Evolutionary conservation across 2,329 filamentous ascomycete species (phyloP).

Genomic region (Metarhizium rileyi): DNA sequence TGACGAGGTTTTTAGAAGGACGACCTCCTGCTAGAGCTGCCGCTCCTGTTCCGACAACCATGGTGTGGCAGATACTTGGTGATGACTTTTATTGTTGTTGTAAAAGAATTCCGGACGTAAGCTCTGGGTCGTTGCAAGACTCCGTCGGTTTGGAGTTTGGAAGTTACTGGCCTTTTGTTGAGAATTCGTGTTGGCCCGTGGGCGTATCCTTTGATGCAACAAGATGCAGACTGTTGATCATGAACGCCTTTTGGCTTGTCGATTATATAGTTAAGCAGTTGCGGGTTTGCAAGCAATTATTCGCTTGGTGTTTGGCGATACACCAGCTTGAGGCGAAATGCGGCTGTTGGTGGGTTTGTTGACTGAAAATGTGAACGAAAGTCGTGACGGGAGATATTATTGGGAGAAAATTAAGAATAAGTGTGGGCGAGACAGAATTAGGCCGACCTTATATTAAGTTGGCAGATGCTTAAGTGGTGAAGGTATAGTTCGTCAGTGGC

Average conservation of each 20-base stretch:
- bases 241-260: neutral
- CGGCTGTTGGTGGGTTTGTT: neutral
- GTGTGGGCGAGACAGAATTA: neutral
- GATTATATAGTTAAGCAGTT: neutral
- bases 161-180: too few species aligned
- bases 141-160: neutral
- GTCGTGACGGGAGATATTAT: neutral
- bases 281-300: neutral
- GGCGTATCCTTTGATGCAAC: neutral
- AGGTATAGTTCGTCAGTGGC: conserved; percentile 1
- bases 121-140: neutral
- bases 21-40: neutral
- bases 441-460: neutral
- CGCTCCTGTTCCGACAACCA: conserved; percentile 1
- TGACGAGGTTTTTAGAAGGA: neutral
- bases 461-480: neutral
- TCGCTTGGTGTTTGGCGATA: neutral
- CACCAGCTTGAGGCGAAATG: neutral
- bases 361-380: neutral
- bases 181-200: neutral
- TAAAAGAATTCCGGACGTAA: neutral
- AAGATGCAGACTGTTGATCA: neutral
- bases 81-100: neutral
- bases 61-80: neutral
- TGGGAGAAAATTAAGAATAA: neutral